These are phyloP conservation scores for Yamadazyma laniorum DNA, from an alignment of 805 yeast genomes.

Conservation along the genomic window DNA sequence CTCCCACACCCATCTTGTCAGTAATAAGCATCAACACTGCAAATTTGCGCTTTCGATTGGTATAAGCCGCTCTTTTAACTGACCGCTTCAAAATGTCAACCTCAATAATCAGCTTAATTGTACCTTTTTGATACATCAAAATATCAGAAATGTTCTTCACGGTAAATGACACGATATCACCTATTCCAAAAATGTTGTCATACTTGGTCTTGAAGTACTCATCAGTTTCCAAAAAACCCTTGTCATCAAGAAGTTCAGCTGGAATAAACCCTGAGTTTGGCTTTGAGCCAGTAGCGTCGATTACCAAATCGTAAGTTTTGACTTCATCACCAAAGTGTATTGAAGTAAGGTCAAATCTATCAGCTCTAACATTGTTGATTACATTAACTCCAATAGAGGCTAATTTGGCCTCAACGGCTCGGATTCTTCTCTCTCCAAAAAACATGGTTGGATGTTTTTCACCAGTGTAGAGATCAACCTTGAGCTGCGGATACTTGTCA, in stretches of 20 bases:
- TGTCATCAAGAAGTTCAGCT: conserved; percentile 18
- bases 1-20: conserved; percentile 35
- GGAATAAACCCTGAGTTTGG: conserved; percentile 38
- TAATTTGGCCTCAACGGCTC: conserved; percentile 18
- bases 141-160: conserved; percentile 26
- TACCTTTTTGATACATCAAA: conserved; percentile 19
- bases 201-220: conserved; percentile 23
- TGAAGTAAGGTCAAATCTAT: neutral
- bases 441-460: conserved; percentile 17
- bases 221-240: conserved; percentile 31
- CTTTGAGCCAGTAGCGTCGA: conserved; percentile 22
- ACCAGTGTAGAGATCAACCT: conserved; percentile 28
- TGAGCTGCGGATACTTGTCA: conserved; percentile 12
- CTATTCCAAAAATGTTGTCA: conserved; percentile 31
- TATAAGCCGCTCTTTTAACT: neutral
- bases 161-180: conserved; percentile 31
- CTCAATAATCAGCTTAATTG: conserved; percentile 15
- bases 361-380: conserved; percentile 18
- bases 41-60: neutral
- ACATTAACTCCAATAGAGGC: conserved; percentile 21
- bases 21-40: conserved; percentile 31
- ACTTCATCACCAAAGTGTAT: conserved; percentile 8
- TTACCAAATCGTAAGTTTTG: conserved; percentile 27
- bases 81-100: conserved; percentile 7
- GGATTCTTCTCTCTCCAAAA: conserved; percentile 10